Base-by-base conservation (phyloP, 768 basidiomycete genomes). In the Nidularia pulvinata region DNA sequence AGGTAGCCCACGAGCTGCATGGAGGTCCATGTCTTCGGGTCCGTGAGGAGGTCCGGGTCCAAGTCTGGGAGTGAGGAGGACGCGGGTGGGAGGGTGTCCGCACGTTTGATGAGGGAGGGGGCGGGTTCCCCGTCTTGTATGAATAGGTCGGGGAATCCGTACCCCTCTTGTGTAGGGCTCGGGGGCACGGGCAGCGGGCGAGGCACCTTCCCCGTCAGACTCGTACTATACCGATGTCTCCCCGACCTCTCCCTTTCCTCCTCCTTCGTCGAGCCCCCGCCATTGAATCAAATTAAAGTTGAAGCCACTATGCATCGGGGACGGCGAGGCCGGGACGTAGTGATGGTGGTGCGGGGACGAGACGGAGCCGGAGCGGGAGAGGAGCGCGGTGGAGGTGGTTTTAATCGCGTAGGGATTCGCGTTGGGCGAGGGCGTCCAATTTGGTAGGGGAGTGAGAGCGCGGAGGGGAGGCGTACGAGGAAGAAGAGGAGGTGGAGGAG, bases 351-450 rank as follows among this genome's bases (percentile, higher is more conserved):
- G 51, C 39, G 59, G 60, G 52, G 63, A 61, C 45, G 73, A 74
- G 50, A 74, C 80, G 11, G 76, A 72, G 0, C 83, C 80, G 57
- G 78, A 85, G 33, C 89, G 81, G 5, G 89, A 82, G 48, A 92
- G 75, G 19, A 90, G 57, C 1, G 76, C 91, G 0, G 88, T 86
- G 1, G 88, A 85, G 0, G 90, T 91, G 0, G 91, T 91, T 65
- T 85, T 89, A 59, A 93, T 87, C 6, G 88, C 82, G 64, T 92
- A 93, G 0, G 91, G 91, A 61, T 93, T 89, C 0, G 89, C 77
- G 58, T 90, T 89, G 1, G 85, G 83, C 6, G 4, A 46, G 25
- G n/a, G 45, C 25, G 45, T 46, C 45, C 25, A 3, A 4, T 22
- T 46, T 46, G 9, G 45, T 46, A 1, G 45, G 45, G 13, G 45